Base-by-base conservation (phyloP, 202 grass and related monocot genomes). In the Cymbopogon flexuosus region DNA sequence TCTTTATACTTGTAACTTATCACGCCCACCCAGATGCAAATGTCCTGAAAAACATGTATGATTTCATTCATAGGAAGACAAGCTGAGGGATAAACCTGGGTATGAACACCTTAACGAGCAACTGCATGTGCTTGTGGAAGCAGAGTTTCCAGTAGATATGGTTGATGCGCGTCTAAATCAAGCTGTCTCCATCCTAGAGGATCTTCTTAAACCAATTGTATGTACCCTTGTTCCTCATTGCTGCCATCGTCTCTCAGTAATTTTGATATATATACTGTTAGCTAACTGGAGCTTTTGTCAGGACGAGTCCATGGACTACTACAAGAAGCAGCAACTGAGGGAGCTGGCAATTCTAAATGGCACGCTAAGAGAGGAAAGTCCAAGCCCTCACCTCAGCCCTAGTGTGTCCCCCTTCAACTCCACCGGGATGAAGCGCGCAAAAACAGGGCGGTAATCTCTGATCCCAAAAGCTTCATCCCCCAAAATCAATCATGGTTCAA, bases 171-270 rank as follows among this genome's bases (percentile, higher is more conserved):
- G 87, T 66, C 76, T 96, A 81, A 96, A 91, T 72, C 96, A 99
- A 87, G 96, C 90, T 43, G 87, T 99, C 45, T 81, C 90, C 49
- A 96, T 91, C 79, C 80, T 99, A 62, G 92, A 99, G 59, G 96
- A 96, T 80, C 96, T 99, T 75, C 80, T 99, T 39, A 99, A 96
- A 84, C 96, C 92, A 73, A 90, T 99, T 79, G 96, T 99, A 93
- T 78, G 81, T 16, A 47, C 30, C 24, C 35, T 51, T 10, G 10
- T 66, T 71, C 34, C 47, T 49, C 45, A 21, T 43, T 67, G 15
- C 58, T 80, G 10, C 37, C 59, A 85, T 73, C 54, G 35, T 77
- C 62, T 79, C 22, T 16, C 2, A 41, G 6, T 19, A 68, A n/a
- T 79, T 78, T 87, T 35, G 11, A 13, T 56, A 33, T 79, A 33